Evolutionary conservation across 192 early-diverging fungal genomes (phyloP).

Genomic region (Coemansia sp.): DNA sequence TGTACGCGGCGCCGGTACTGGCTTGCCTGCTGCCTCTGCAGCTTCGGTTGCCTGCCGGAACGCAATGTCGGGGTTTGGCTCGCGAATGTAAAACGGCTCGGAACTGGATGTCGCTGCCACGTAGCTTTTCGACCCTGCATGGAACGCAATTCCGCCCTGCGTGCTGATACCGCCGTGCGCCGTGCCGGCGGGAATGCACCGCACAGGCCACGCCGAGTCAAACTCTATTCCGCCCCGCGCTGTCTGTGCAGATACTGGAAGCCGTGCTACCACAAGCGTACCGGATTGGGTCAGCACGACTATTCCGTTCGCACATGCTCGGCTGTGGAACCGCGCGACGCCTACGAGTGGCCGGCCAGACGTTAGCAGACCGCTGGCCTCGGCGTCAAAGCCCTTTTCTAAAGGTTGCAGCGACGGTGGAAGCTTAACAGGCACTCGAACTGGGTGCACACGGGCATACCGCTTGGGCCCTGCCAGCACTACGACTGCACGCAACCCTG

Average conservation of each 20-base stretch:
- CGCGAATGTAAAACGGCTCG: slow-evolving; percentile 64
- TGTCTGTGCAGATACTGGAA: slow-evolving; percentile 16
- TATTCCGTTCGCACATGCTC: slow-evolving; percentile 38
- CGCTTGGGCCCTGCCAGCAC: slow-evolving; percentile 41
- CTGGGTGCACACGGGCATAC: slow-evolving; percentile 46
- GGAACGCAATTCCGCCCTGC: slow-evolving; percentile 76
- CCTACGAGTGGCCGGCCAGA: slow-evolving; percentile 24
- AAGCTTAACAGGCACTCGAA: slow-evolving; percentile 25
- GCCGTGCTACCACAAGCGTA: slow-evolving; percentile 31
- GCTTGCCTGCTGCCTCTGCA: slow-evolving; percentile 3
- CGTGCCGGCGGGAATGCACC: slow-evolving; percentile 43
- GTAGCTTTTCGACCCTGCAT: slow-evolving; percentile 80
- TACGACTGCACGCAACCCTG: slow-evolving; percentile 27
- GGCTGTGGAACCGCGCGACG: slow-evolving; percentile 43
- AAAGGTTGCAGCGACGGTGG: slow-evolving; percentile 17
- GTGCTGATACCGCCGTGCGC: slow-evolving; percentile 34
- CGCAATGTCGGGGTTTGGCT: slow-evolving; percentile 65
- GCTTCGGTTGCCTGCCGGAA: slow-evolving; percentile 30
- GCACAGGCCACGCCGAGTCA: slow-evolving; percentile 51
- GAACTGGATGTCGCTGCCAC: slow-evolving; percentile 70
- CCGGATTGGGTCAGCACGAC: slow-evolving; percentile 44
- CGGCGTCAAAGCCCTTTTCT: slow-evolving; percentile 21
- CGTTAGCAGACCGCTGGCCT: slow-evolving; percentile 19
- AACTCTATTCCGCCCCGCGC: slow-evolving; percentile 43
- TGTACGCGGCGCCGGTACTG: slow-evolving; percentile 3